These are phyloP conservation scores for Clausena lansium DNA, from an alignment of 345 rosid species.

Conservation along the genomic window DNA sequence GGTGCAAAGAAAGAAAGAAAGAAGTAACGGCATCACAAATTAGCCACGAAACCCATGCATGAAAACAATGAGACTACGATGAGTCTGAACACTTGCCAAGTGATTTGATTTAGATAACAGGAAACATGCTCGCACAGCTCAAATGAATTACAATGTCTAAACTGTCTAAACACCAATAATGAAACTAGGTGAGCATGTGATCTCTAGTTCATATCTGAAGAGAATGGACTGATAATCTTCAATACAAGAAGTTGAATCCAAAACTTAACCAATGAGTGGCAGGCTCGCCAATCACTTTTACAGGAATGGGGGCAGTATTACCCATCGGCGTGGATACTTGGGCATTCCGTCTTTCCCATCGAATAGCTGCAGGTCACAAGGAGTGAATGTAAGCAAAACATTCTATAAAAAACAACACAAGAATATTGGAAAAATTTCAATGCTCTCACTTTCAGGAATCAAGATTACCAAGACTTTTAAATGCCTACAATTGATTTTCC, in stretches of 20 bases:
- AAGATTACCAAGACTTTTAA: background rate
- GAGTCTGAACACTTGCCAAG: background rate
- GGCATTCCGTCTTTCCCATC: constrained; percentile 95
- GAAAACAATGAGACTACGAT: background rate
- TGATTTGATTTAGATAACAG: background rate
- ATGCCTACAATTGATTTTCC: background rate
- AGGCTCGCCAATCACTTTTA: constrained; percentile 24
- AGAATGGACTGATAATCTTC: constrained; percentile 12
- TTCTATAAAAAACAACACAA: background rate
- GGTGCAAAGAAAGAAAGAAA: background rate
- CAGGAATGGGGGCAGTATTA: constrained; percentile 89
- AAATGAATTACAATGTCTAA: constrained; percentile 21
- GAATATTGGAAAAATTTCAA: background rate
- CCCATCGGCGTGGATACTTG: constrained; percentile 90
- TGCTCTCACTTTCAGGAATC: background rate
- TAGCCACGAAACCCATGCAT: background rate
- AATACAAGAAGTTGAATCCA: background rate
- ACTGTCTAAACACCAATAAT: background rate
- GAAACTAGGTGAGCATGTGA: background rate
- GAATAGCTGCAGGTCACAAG: constrained; percentile 57
- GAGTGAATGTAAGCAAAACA: background rate
- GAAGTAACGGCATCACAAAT: background rate
- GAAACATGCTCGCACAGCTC: background rate
- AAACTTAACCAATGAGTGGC: background rate
- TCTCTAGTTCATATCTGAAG: constrained; percentile 8